Evolutionary conservation across 2,329 filamentous ascomycete genomes (phyloP).

Genomic region (Verticillium albo-atrum): DNA sequence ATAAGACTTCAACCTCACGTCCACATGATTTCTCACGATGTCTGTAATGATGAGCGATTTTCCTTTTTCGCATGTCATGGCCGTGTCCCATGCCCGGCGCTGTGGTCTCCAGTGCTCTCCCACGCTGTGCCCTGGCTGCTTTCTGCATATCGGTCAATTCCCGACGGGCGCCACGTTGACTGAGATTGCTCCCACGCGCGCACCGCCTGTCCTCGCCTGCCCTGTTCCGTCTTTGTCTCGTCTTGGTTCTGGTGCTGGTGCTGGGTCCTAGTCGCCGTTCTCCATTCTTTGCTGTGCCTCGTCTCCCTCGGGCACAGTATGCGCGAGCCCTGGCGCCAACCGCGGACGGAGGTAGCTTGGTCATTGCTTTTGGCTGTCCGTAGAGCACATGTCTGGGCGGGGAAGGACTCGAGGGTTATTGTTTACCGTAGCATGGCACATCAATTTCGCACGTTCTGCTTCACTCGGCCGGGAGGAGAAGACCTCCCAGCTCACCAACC

Average conservation of each 20-base stretch:
- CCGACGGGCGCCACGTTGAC: neutral
- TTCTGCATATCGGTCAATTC: neutral
- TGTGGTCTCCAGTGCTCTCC: neutral
- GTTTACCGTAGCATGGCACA: neutral
- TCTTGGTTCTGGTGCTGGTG: too few species aligned
- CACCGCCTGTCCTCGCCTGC: too few species aligned
- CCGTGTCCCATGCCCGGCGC: neutral
- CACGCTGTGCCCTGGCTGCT: neutral
- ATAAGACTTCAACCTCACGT: constrained; percentile 9
- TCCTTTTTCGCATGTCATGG: neutral
- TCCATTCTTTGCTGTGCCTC: neutral
- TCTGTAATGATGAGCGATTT: constrained; percentile 11
- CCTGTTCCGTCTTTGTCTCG: neutral
- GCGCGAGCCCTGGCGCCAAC: neutral
- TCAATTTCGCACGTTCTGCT: neutral
- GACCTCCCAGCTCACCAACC: neutral
- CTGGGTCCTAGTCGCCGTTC: too few species aligned
- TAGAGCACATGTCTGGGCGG: neutral
- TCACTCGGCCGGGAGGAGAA: too few species aligned
- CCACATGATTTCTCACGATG: constrained; percentile 1
- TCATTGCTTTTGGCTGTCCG: neutral
- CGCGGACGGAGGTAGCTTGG: neutral
- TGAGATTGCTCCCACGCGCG: neutral
- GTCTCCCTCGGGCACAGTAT: neutral
- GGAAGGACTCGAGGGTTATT: neutral